Evolutionary conservation across 441 rosid species (phyloP).

Genomic region (Gossypium gossypioides): DNA sequence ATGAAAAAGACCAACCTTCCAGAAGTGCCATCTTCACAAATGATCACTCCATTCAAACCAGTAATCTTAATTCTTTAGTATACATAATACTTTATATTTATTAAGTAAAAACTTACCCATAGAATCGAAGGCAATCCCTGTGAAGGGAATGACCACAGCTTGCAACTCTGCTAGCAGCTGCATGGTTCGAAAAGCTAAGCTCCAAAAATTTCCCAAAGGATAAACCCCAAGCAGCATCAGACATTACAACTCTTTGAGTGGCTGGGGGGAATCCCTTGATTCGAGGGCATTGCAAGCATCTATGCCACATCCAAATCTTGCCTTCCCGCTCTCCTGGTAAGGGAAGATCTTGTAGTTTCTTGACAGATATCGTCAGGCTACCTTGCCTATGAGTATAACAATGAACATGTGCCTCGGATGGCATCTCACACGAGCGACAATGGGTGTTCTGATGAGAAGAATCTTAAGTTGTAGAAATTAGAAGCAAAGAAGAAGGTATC

Average conservation of each 20-base stretch:
- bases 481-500: constrained; percentile 5
- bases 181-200: constrained; percentile 78
- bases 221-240: constrained; percentile 79
- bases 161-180: constrained; percentile 79
- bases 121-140: constrained; percentile 77
- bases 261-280: constrained; percentile 61
- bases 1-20: neutral
- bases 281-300: constrained; percentile 72
- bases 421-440: constrained; percentile 57
- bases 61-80: neutral
- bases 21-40: constrained; percentile 4
- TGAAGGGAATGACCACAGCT: constrained; percentile 82
- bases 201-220: constrained; percentile 78
- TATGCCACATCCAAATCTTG: constrained; percentile 85
- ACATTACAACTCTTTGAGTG: constrained; percentile 67
- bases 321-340: constrained; percentile 70
- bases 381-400: constrained; percentile 77
- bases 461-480: constrained; percentile 5
- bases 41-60: neutral
- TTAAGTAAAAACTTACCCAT: constrained; percentile 43
- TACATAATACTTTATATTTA: neutral
- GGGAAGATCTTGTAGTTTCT: constrained; percentile 37
- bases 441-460: constrained; percentile 32
- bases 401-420: constrained; percentile 72
- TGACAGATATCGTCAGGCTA: constrained; percentile 71